These are phyloP conservation scores for Leptographium galeiforme DNA, from an alignment of 2,329 filamentous ascomycete genomes.

Conservation along the genomic window DNA sequence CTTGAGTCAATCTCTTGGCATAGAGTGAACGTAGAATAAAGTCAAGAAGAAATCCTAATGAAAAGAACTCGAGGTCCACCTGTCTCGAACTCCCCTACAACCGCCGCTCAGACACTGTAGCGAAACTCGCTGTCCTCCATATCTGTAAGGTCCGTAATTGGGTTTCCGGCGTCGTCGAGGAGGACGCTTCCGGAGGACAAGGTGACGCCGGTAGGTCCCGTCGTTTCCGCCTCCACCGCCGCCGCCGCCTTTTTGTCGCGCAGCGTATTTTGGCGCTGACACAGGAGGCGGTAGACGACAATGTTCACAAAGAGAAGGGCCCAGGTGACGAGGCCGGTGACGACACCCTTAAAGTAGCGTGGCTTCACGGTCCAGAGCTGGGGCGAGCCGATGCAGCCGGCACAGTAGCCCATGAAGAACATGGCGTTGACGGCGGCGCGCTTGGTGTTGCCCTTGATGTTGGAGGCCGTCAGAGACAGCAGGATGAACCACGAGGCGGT, in stretches of 20 bases:
- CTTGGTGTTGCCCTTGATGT: slow-evolving; percentile 38
- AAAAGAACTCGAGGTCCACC: too few relatives aligned
- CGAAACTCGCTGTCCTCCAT: slow-evolving; percentile 21
- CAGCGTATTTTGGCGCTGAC: slow-evolving; percentile 20
- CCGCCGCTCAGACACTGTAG: slow-evolving; percentile 15
- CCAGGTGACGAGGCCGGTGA: slow-evolving; percentile 30
- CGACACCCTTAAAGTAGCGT: slow-evolving; percentile 29
- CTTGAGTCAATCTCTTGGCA: too few relatives aligned
- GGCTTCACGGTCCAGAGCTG: slow-evolving; percentile 33
- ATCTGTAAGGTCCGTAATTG: slow-evolving; percentile 20
- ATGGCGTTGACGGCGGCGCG: slow-evolving; percentile 29
- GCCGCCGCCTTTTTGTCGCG: slow-evolving; percentile 10
- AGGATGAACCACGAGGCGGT: slow-evolving; percentile 27
- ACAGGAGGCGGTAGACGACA: slow-evolving; percentile 21
- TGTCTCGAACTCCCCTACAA: too few relatives aligned
- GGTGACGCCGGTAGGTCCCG: not conserved
- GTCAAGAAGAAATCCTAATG: too few relatives aligned
- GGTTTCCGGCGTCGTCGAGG: slow-evolving; percentile 14
- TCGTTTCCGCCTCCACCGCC: too few relatives aligned
- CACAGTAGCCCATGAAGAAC: slow-evolving; percentile 37
- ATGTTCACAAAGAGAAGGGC: slow-evolving; percentile 21
- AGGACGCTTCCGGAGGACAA: slow-evolving; percentile 3
- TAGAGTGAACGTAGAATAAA: too few relatives aligned
- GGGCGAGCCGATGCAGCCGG: slow-evolving; percentile 30
- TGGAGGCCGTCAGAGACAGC: slow-evolving; percentile 30